A percentile compares a stretch with the other conserved stretches of the same genome.
phyloP scores from a whole-genome alignment of 495 filamentous ascomycete species.

The Daldinia caldariorum region DNA sequence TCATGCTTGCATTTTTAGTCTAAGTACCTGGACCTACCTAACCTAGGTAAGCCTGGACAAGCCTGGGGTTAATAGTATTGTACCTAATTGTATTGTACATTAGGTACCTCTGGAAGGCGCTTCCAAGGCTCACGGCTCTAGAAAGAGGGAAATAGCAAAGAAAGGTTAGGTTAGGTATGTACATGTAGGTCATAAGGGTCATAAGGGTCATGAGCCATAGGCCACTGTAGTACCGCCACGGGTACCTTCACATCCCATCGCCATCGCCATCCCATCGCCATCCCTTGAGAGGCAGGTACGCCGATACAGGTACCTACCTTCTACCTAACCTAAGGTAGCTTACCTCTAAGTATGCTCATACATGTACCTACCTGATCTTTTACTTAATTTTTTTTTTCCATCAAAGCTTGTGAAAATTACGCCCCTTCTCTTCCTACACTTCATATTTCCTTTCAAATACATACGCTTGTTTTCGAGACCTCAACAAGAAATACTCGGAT shows the following conservation, averaged over 20 bases:
- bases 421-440: slow-evolving; percentile 18
- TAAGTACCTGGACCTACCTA: background rate
- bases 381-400: slow-evolving; percentile 8
- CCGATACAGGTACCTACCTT: slow-evolving; percentile 6
- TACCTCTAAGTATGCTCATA: background rate
- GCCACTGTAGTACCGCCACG: slow-evolving; percentile 30
- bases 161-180: too few relatives aligned
- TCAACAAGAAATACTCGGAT: background rate
- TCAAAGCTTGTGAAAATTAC: slow-evolving; percentile 23
- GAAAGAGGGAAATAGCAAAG: slow-evolving; percentile 14
- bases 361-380: slow-evolving; percentile 4
- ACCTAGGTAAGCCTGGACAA: background rate
- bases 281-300: slow-evolving; percentile 34
- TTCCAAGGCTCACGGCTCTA: slow-evolving; percentile 28
- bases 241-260: slow-evolving; percentile 23
- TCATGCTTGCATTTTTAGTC: background rate
- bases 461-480: slow-evolving; percentile 13
- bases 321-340: too few relatives aligned
- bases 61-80: slow-evolving; percentile 10
- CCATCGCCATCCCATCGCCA: slow-evolving; percentile 2
- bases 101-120: too few relatives aligned
- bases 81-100: too few relatives aligned
- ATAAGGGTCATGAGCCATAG: background rate
- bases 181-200: background rate
- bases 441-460: slow-evolving; percentile 14